A percentile compares a stretch with the other conserved stretches of the same genome.
These are phyloP conservation scores for Brasenia schreberi DNA, from an alignment of 164 flowering plant genomes.

Conservation along the genomic window DNA sequence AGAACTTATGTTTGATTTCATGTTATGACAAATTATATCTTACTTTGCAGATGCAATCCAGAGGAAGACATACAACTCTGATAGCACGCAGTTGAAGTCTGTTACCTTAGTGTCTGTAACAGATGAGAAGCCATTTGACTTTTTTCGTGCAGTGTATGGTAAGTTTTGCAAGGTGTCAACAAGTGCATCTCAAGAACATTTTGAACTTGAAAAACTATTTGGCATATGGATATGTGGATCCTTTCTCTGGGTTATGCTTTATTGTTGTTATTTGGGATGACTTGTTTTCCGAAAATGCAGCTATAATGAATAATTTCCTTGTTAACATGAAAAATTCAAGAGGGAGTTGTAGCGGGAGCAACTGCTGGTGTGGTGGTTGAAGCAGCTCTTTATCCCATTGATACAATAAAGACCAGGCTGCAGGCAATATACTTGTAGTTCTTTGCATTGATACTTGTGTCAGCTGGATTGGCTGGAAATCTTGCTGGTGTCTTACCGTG, in stretches of 20 bases:
- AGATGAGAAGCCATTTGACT: slow-evolving; percentile 68
- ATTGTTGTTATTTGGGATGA: not conserved
- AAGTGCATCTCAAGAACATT: not conserved
- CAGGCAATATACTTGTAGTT: slow-evolving; percentile 41
- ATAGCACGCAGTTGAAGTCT: slow-evolving; percentile 17
- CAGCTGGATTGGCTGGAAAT: slow-evolving; percentile 76
- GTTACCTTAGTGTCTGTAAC: slow-evolving; percentile 51
- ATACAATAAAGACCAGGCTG: slow-evolving; percentile 87
- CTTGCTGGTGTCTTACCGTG: slow-evolving; percentile 92
- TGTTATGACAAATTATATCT: slow-evolving; percentile 11
- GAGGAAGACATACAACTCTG: slow-evolving; percentile 14
- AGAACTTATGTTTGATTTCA: slow-evolving; percentile 3
- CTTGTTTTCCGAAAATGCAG: not conserved
- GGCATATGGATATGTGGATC: not conserved
- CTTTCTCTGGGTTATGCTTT: not conserved
- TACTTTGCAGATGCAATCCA: slow-evolving; percentile 45
- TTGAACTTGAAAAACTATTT: not conserved
- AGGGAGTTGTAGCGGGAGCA: slow-evolving; percentile 84
- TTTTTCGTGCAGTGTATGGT: slow-evolving; percentile 67
- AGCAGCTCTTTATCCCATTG: slow-evolving; percentile 85
- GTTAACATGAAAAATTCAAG: slow-evolving; percentile 24
- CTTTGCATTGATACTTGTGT: too few species aligned
- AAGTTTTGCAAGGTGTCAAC: slow-evolving; percentile 6
- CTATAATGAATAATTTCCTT: not conserved
- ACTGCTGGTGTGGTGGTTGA: slow-evolving; percentile 92